These are phyloP conservation scores for Aspergillus pseudoviridinutans DNA, from an alignment of 2,329 filamentous ascomycete genomes.

Conservation along the genomic window DNA sequence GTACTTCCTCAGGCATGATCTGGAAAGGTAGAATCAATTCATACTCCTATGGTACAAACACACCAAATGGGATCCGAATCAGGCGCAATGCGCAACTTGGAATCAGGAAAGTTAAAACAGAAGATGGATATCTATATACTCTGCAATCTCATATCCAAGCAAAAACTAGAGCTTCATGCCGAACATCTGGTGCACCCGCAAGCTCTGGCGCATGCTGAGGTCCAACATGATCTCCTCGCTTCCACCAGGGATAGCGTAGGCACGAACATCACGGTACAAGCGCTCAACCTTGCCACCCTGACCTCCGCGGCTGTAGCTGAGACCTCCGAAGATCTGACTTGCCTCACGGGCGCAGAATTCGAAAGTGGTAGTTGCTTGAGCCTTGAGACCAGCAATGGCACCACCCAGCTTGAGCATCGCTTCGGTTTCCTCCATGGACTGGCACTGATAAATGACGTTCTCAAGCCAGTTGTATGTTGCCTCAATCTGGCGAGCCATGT, in stretches of 20 bases:
- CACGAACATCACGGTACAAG: slow-evolving; percentile 89
- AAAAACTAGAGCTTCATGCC: slow-evolving; percentile 75
- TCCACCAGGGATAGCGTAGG: slow-evolving; percentile 93
- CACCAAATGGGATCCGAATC: not conserved
- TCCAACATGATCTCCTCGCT: slow-evolving; percentile 99
- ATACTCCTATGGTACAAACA: not conserved
- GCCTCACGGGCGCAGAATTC: slow-evolving; percentile 97
- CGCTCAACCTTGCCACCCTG: slow-evolving; percentile 95
- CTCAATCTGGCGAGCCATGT: slow-evolving; percentile 98
- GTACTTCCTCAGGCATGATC: not conserved
- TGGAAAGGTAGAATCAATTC: not conserved
- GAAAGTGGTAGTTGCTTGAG: slow-evolving; percentile 88
- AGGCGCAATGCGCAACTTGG: not conserved
- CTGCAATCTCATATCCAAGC: slow-evolving; percentile 4
- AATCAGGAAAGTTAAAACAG: not conserved
- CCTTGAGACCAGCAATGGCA: slow-evolving; percentile 89
- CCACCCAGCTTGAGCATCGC: slow-evolving; percentile 95
- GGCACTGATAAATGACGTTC: slow-evolving; percentile 87
- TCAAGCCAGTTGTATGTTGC: slow-evolving; percentile 97
- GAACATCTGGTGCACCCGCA: slow-evolving; percentile 82
- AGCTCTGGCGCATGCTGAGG: slow-evolving; percentile 83
- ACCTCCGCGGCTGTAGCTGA: slow-evolving; percentile 87
- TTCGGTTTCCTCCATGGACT: slow-evolving; percentile 89
- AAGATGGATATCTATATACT: slow-evolving; percentile 8
- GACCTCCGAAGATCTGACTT: slow-evolving; percentile 92